A percentile compares a stretch with the other conserved stretches of the same genome.
Evolutionary conservation across 2,329 filamentous ascomycete species (phyloP).

Genomic region (Zelopaecilomyces penicillatus): DNA sequence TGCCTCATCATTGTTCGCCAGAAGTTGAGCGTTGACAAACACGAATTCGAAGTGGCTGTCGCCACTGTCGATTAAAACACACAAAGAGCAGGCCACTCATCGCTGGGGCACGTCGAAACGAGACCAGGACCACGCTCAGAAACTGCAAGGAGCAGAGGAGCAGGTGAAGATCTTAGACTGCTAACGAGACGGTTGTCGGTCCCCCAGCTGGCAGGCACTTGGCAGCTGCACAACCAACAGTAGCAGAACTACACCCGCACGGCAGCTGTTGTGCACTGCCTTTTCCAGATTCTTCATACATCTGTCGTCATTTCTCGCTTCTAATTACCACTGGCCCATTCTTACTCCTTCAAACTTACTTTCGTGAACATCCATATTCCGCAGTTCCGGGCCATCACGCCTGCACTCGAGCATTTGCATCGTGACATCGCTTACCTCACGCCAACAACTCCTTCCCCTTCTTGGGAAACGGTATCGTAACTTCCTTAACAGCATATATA

Average conservation of each 20-base stretch:
- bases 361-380: background rate
- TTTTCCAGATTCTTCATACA: background rate
- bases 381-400: conserved; percentile 5
- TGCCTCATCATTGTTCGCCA: too few relatives aligned
- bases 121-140: too few relatives aligned
- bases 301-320: conserved; percentile 10
- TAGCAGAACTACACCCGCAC: background rate
- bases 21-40: too few relatives aligned
- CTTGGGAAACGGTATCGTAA: conserved; percentile 1
- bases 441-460: conserved; percentile 7
- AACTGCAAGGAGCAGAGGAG: background rate
- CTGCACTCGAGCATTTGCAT: conserved; percentile 4
- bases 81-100: too few relatives aligned
- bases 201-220: conserved; percentile 5
- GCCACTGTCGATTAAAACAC: too few relatives aligned
- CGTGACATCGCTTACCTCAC: conserved; percentile 1
- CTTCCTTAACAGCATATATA: conserved; percentile 4
- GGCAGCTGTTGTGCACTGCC: conserved; percentile 6
- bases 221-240: conserved; percentile 1
- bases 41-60: too few relatives aligned
- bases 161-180: background rate
- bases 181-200: background rate
- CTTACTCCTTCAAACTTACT: conserved; percentile 4
- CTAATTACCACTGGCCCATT: conserved; percentile 1
- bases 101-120: too few relatives aligned